A percentile compares a stretch with the other conserved stretches of the same genome.
phyloP scores from a whole-genome alignment of 352 stramenopile genomes.

The Thalassiosira mediterranea region DNA sequence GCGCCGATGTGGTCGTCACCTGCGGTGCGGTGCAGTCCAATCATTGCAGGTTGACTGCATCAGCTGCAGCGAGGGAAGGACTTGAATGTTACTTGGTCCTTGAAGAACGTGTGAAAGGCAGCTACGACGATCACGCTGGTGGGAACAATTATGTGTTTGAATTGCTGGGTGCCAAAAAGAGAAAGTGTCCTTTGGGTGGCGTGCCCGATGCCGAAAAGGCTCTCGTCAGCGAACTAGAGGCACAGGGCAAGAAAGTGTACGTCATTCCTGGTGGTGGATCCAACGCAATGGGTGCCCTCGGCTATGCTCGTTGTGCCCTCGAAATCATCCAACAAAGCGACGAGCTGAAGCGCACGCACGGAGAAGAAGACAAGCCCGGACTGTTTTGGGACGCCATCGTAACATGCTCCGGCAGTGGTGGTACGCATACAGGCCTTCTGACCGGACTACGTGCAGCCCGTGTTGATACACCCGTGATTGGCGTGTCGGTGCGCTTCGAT shows the following conservation, averaged over 20 bases:
- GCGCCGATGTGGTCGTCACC: constrained; percentile 25
- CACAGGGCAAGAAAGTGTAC: constrained; percentile 8
- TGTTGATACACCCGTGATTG: constrained; percentile 18
- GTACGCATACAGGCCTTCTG: constrained; percentile 60
- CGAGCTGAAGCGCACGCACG: no score
- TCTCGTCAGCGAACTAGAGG: constrained; percentile 13
- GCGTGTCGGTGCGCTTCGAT: constrained; percentile 26
- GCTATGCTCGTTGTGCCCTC: constrained; percentile 5
- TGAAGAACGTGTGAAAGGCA: constrained; percentile 19
- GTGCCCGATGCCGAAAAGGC: constrained; percentile 3
- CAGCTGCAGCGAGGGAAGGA: constrained; percentile 20
- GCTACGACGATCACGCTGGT: constrained; percentile 11
- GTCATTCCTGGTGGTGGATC: constrained; percentile 17
- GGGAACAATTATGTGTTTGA: constrained; percentile 29
- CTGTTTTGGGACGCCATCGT: constrained; percentile 25
- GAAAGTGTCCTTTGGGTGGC: no score
- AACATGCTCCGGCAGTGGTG: constrained; percentile 66
- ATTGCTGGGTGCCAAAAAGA: constrained; percentile 15
- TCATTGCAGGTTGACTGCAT: constrained; percentile 28
- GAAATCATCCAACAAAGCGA: constrained; percentile 23
- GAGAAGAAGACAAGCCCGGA: no score
- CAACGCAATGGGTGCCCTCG: constrained; percentile 17
- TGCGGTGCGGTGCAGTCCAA: constrained; percentile 31
- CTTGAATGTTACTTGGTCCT: constrained; percentile 28
- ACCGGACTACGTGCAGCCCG: constrained; percentile 38